Conservation (phyloP, 208 protist genomes). For the Porcisia hertigi region DNA sequence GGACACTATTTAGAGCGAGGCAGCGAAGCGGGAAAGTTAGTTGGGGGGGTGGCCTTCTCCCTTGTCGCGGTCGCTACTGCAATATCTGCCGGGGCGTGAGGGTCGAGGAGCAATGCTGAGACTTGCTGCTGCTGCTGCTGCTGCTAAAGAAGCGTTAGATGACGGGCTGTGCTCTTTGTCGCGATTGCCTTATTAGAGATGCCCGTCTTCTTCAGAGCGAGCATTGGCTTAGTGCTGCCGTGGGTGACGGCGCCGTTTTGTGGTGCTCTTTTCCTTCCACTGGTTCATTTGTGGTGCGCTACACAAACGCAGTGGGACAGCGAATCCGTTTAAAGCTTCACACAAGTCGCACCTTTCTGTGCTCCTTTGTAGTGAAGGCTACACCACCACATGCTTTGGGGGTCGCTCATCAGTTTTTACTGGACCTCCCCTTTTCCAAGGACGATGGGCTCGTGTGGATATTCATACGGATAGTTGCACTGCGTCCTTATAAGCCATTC, state of each 20-base stretch:
- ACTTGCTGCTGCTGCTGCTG: background rate
- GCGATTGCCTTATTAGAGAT: background rate
- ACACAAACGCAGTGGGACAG: too few relatives aligned
- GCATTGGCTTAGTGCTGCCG: too few relatives aligned
- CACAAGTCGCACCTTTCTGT: too few relatives aligned
- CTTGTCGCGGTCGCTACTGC: background rate
- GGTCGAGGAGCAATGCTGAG: background rate
- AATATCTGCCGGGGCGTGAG: too few relatives aligned
- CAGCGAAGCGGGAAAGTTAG: background rate
- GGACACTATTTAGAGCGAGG: constrained; percentile 10
- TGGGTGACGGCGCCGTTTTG: too few relatives aligned
- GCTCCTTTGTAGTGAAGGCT: too few relatives aligned
- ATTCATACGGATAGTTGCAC: background rate
- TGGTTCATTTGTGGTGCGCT: too few relatives aligned
- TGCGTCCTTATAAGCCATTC: too few relatives aligned
- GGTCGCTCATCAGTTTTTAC: background rate
- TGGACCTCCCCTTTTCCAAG: background rate
- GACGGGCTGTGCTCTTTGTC: background rate
- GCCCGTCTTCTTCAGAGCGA: too few relatives aligned
- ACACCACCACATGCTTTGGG: too few relatives aligned
- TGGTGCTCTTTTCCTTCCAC: too few relatives aligned
- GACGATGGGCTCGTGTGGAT: background rate
- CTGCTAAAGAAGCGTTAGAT: background rate
- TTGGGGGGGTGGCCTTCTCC: background rate
- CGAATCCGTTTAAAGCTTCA: too few relatives aligned